Evolutionary conservation across 2,329 filamentous ascomycete genomes (phyloP), one percentile per base, ranked within the genome.

Genomic region (Neonectria ditissima): DNA sequence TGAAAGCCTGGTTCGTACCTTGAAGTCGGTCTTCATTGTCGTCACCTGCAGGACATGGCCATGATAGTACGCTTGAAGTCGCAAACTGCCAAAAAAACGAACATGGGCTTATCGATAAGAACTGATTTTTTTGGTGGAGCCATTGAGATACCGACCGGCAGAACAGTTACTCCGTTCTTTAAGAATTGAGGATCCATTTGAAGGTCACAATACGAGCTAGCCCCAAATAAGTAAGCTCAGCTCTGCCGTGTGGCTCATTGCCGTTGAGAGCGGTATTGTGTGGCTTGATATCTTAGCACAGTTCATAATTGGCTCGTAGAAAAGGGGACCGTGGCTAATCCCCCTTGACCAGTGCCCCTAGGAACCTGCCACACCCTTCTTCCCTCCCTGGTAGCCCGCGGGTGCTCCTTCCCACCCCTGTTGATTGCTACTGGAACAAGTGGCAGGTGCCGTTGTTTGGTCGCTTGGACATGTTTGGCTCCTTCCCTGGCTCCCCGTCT

Each of bases 1-100:
- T 16, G 26, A 20, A 39, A 54, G 22, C 30, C 30, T 37, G 18
- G 20, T 10, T 62, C 80, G 67, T 81, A 97, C 95, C 89, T 96
- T 97, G 81, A 98, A 99, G 82, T 98, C 95, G 71, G 94, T 98
- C 92, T 98, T 99, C 96, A 99, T 99, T 79, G 80, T 89, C 78
- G 80, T 89, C 78, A 80, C 74, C 76, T 75, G 70, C 71, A 73
- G 74, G 74, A 76, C 77, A 80, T 79, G 67, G 73, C 78, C 78
- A 79, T 80, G 68, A 74, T 76, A 63, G 59, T 70, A 55, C 60
- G 55, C 65, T 70, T 55, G 59, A 65, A 72, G 66, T 70, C 67
- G 68, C 62, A 70, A 58, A 65, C 67, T 68, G 64, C 73, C 73
- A 71, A 78, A 79, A 77, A 75, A 72, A 74, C 69, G 65, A 37